Percentiles rank a stretch among this genome's conserved stretches.
Evolutionary conservation across 1,284 basidiomycete genomes (phyloP).

Genomic region (Fomitopsis palustris): DNA sequence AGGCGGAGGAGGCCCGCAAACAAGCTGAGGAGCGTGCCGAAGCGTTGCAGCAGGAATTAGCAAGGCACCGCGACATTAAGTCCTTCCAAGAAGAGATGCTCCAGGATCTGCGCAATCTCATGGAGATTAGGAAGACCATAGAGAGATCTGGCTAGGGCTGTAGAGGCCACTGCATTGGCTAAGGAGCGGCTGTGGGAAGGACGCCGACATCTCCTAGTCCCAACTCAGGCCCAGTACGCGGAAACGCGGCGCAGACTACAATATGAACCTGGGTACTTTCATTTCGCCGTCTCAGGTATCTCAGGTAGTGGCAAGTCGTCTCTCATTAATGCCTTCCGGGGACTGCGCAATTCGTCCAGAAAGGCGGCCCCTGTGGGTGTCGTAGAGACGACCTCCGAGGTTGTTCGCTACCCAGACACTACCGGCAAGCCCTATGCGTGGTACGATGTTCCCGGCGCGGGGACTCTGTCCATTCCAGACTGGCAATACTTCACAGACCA

Average conservation of each 20-base stretch:
- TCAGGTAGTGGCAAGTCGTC: conserved; percentile 7
- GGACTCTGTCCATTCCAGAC: neutral
- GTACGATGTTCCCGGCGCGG: conserved; percentile 2
- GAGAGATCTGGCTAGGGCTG: neutral
- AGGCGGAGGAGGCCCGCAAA: neutral
- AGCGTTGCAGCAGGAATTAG: neutral
- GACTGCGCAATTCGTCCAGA: neutral
- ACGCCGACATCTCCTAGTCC: neutral
- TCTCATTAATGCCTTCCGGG: conserved; percentile 7
- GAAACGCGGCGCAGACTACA: neutral
- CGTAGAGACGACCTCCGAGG: neutral
- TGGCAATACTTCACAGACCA: neutral
- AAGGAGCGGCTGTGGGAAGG: neutral
- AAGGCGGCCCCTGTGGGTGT: neutral
- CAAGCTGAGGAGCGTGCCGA: neutral
- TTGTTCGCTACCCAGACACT: neutral
- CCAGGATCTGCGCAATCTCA: no score
- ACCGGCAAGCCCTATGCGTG: neutral
- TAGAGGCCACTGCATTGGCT: neutral
- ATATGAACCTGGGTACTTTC: conserved; percentile 1
- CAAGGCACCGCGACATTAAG: no score
- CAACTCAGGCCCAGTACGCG: neutral
- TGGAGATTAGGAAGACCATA: neutral
- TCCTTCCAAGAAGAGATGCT: no score
- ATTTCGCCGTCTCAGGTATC: conserved; percentile 4